phyloP scores from a whole-genome alignment of 2,329 filamentous ascomycete genomes.

The Domatiomyces catenatus region DNA sequence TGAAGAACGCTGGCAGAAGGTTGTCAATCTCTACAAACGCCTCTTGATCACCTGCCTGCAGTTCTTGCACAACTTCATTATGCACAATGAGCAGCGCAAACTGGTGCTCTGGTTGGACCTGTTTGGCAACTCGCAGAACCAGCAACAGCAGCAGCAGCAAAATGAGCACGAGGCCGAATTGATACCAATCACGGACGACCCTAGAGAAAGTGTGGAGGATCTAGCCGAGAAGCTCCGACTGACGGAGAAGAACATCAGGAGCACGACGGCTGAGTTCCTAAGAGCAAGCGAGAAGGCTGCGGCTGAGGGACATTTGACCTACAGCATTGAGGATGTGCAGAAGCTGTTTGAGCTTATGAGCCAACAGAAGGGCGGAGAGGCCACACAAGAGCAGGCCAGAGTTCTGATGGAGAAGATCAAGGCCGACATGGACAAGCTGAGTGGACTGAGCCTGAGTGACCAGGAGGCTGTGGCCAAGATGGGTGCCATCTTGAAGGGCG shows the following conservation, averaged over 20 bases:
- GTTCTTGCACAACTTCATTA: slow-evolving; percentile 50
- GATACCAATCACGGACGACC: background rate
- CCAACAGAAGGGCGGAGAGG: slow-evolving; percentile 12
- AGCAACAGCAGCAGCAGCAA: background rate
- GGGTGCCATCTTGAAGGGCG: slow-evolving; percentile 14
- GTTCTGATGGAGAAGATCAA: slow-evolving; percentile 34
- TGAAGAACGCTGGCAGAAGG: slow-evolving; percentile 50
- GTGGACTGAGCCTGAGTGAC: slow-evolving; percentile 13
- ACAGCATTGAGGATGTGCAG: slow-evolving; percentile 18
- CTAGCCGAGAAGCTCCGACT: background rate
- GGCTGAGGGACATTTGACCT: slow-evolving; percentile 13
- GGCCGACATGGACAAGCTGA: slow-evolving; percentile 33
- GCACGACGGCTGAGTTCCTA: background rate
- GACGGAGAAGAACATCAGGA: background rate
- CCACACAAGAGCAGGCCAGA: slow-evolving; percentile 29
- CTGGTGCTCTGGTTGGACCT: slow-evolving; percentile 50
- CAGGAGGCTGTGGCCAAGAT: slow-evolving; percentile 21
- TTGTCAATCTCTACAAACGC: slow-evolving; percentile 51
- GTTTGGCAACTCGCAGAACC: slow-evolving; percentile 39
- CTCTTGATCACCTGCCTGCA: slow-evolving; percentile 51
- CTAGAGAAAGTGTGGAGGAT: background rate
- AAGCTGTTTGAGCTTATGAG: slow-evolving; percentile 19
- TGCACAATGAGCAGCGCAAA: slow-evolving; percentile 50
- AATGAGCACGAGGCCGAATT: slow-evolving; percentile 2
- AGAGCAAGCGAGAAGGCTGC: background rate